A percentile compares a stretch with the other conserved stretches of the same genome.
Conservation (phyloP, 257 asterid species). For the Ajuga chamaepitys region DNA sequence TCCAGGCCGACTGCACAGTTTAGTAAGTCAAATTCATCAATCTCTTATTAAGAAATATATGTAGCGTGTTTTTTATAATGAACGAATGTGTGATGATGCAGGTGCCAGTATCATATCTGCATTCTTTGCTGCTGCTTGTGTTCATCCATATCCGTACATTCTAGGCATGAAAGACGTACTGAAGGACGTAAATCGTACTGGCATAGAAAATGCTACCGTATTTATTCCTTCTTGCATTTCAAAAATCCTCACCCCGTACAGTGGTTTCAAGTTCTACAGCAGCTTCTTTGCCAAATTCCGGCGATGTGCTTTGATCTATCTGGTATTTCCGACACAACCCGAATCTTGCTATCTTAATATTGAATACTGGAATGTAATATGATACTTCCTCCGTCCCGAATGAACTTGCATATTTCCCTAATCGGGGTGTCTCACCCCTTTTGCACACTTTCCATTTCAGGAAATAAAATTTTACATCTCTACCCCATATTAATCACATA, state of each 20-base stretch:
- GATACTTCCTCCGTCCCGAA: too few relatives aligned
- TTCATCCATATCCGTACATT: neutral
- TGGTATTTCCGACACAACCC: neutral
- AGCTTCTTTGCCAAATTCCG: neutral
- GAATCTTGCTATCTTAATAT: neutral
- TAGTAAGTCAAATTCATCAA: neutral
- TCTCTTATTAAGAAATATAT: too few relatives aligned
- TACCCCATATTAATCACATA: too few relatives aligned
- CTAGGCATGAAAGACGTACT: neutral
- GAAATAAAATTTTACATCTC: too few relatives aligned
- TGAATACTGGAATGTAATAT: too few relatives aligned
- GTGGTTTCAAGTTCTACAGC: neutral
- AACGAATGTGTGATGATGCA: neutral
- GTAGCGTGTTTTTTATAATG: too few relatives aligned
- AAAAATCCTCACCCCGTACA: neutral
- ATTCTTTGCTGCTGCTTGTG: neutral
- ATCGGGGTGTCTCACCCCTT: too few relatives aligned
- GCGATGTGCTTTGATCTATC: neutral
- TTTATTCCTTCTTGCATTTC: neutral
- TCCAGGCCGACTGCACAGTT: neutral
- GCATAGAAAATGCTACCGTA: neutral
- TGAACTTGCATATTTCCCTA: too few relatives aligned
- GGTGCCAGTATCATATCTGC: constrained; percentile 13
- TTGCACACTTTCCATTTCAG: too few relatives aligned
- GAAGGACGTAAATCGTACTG: neutral